phyloP scores from a whole-genome alignment of 192 early-diverging fungal species.

The Entomortierella chlamydospora region DNA sequence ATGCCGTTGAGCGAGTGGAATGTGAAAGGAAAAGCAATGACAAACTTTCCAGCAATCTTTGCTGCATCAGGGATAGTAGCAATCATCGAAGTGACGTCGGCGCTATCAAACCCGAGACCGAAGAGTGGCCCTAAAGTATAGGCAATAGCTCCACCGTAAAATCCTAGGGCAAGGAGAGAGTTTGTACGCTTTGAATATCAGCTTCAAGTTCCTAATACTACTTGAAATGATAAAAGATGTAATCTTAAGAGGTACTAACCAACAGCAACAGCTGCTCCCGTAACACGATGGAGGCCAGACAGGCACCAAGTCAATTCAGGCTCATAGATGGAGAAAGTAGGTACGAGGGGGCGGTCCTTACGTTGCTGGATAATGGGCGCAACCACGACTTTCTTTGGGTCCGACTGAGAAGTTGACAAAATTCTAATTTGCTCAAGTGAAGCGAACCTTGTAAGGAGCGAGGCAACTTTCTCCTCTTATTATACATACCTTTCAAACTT shows the following conservation, averaged over 20 bases:
- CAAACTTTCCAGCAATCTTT: slow-evolving; percentile 76
- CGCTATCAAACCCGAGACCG: slow-evolving; percentile 73
- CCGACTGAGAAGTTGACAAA: slow-evolving; percentile 36
- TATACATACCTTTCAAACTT: no score
- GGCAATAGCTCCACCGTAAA: slow-evolving; percentile 75
- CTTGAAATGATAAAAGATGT: not conserved
- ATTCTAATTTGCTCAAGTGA: no score
- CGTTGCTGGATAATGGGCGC: slow-evolving; percentile 61
- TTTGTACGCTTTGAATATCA: not conserved
- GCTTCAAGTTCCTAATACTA: not conserved
- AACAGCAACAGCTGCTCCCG: slow-evolving; percentile 76
- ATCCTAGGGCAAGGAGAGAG: slow-evolving; percentile 55
- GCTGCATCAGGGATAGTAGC: slow-evolving; percentile 74
- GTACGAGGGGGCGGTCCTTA: slow-evolving; percentile 82
- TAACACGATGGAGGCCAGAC: slow-evolving; percentile 79
- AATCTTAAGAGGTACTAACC: no score
- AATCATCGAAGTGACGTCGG: slow-evolving; percentile 71
- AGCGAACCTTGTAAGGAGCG: no score
- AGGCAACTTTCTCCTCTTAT: no score
- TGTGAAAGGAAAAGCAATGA: slow-evolving; percentile 76
- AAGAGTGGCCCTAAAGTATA: slow-evolving; percentile 76
- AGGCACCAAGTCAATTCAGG: slow-evolving; percentile 88
- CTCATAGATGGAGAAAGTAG: slow-evolving; percentile 91
- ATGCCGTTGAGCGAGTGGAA: slow-evolving; percentile 90
- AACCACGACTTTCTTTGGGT: slow-evolving; percentile 35